Evolutionary conservation across 805 yeast genomes (phyloP), one percentile per base, ranked within the genome.

Genomic region (Candida sakaeoensis): DNA sequence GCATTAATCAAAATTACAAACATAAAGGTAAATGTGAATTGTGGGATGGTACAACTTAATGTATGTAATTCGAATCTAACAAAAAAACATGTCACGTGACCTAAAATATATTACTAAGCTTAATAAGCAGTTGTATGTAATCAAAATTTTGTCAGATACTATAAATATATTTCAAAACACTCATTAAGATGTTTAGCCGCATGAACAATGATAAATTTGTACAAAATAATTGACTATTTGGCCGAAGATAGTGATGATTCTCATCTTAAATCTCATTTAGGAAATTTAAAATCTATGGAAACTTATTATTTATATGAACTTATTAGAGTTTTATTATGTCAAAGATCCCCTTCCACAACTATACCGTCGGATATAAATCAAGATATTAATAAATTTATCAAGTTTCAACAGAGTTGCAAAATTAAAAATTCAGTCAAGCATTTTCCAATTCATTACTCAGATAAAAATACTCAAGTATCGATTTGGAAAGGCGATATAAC

Each of bases 401-500:
- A 27, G 10, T 38, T 25, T 15, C 41, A 38, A 14, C 14, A 25
- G 15, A 10, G 14, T 12, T 19, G 29, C 16, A 32, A 26, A 21
- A 8, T 33, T 3, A 15, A 18, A 12, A 38, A 36, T 9, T 26
- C 18, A 8, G 14, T 18, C 4, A 26, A 22, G 5, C 14, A 21
- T 15, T 13, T 38, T 10, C 12, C 23, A 8, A 22, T 12, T 3
- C 31, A 27, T 18, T 33, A 18, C 13, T 4, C 10, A 3, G 23
- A 31, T 5, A 33, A 26, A 3, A 15, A 33, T 8, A 38, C 36
- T 13, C 17, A 9, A 8, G 33, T 33, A 18, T 38, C 41, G 13
- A 13, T 38, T 10, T 32, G 41, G 41, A 38, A 24, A 32, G 41
- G 41, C 2, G 41, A 38, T 27, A 38, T 38, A 4, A 38, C 37